These are phyloP conservation scores for Mortierella sp. DNA, from an alignment of 371 early-diverging fungal species.

Conservation along the genomic window DNA sequence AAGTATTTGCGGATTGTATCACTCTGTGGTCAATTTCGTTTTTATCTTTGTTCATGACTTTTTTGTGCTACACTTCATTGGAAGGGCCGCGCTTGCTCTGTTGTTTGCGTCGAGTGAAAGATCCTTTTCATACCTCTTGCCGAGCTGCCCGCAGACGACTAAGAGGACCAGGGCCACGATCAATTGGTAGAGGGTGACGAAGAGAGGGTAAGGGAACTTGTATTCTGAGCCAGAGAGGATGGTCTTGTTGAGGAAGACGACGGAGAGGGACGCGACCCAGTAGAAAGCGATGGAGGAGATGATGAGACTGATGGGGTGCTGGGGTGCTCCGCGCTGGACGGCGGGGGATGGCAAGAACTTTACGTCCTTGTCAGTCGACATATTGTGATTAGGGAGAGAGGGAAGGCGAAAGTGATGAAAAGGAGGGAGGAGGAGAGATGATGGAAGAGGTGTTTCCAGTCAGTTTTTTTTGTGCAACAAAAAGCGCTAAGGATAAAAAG, in stretches of 20 bases:
- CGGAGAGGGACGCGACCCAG: slow-evolving; percentile 77
- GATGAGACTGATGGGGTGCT: slow-evolving; percentile 66
- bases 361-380: slow-evolving; percentile 55
- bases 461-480: not conserved
- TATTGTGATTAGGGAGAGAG: not conserved
- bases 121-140: slow-evolving; percentile 65
- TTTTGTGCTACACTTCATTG: not conserved
- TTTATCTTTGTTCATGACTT: not conserved
- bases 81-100: not conserved
- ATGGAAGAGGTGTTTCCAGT: not conserved
- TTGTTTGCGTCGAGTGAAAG: not conserved
- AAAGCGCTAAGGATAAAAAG: not conserved
- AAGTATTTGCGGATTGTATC: not conserved
- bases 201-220: slow-evolving; percentile 77
- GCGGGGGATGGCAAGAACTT: slow-evolving; percentile 74
- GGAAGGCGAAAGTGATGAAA: not conserved
- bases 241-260: slow-evolving; percentile 84
- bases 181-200: slow-evolving; percentile 80
- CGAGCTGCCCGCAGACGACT: slow-evolving; percentile 71
- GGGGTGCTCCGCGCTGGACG: slow-evolving; percentile 34
- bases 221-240: slow-evolving; percentile 74
- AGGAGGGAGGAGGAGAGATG: not conserved
- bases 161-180: slow-evolving; percentile 74
- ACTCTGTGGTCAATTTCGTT: not conserved
- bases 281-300: slow-evolving; percentile 75